These are phyloP conservation scores for Bathelium albidoporum DNA, from an alignment of 495 filamentous ascomycete genomes.

Conservation along the genomic window DNA sequence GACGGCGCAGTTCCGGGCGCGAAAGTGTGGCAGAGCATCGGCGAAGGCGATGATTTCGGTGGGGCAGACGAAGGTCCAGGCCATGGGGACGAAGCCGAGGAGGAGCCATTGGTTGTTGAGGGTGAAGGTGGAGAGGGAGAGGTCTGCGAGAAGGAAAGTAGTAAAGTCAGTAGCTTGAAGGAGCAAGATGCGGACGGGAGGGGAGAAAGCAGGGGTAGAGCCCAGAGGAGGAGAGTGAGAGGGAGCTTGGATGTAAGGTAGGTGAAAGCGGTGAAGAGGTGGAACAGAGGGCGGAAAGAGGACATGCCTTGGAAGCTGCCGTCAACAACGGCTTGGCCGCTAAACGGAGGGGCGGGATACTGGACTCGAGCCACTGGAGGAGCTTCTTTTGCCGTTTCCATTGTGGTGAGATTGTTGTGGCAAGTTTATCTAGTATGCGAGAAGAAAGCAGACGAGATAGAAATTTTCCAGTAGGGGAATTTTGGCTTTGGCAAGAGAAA, in stretches of 20 bases:
- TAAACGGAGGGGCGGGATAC: slow-evolving; percentile 40
- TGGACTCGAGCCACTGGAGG: slow-evolving; percentile 36
- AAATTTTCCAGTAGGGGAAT: no score
- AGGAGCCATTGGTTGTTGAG: slow-evolving; percentile 39
- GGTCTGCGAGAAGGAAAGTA: slow-evolving; percentile 22
- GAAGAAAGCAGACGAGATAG: no score
- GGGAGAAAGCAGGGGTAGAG: not conserved
- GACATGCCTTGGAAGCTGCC: slow-evolving; percentile 25
- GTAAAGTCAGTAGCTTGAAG: not conserved
- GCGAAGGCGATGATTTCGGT: slow-evolving; percentile 45
- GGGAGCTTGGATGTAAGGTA: not conserved
- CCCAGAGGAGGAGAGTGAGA: not conserved
- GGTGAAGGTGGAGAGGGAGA: slow-evolving; percentile 35
- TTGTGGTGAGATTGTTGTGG: not conserved
- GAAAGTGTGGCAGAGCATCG: slow-evolving; percentile 35
- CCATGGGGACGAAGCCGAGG: slow-evolving; percentile 44
- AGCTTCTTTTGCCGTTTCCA: not conserved
- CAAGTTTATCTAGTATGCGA: no score
- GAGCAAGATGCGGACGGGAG: not conserved
- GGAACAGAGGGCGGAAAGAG: not conserved
- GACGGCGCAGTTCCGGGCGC: slow-evolving; percentile 36
- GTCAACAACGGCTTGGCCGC: slow-evolving; percentile 24
- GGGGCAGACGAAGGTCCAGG: slow-evolving; percentile 45
- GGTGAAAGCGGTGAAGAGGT: not conserved
- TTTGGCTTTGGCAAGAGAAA: no score